These are phyloP conservation scores for Termitomyces sp. DNA, from an alignment of 768 basidiomycete genomes.

Conservation along the genomic window DNA sequence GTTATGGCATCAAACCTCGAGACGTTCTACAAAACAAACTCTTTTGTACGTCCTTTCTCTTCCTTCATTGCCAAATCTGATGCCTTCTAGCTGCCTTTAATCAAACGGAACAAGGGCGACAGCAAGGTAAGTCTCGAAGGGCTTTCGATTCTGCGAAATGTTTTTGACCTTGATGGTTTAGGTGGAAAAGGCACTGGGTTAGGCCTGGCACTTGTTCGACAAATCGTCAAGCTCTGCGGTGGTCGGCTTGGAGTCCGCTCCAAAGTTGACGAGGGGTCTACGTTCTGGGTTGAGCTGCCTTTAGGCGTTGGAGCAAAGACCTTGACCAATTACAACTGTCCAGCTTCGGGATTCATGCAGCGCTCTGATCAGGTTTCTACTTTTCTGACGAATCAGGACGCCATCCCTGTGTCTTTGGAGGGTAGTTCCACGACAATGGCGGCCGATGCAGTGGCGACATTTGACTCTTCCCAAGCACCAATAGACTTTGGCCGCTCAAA, in stretches of 20 bases:
- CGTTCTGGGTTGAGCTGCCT: slow-evolving; percentile 87
- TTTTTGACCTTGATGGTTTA: slow-evolving; percentile 20
- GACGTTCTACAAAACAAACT: slow-evolving; percentile 73
- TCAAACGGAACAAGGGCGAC: slow-evolving; percentile 74
- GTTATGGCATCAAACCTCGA: slow-evolving; percentile 43
- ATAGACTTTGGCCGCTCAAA: slow-evolving; percentile 30
- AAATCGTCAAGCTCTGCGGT: slow-evolving; percentile 74
- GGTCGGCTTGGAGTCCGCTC: slow-evolving; percentile 72
- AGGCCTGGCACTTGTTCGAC: slow-evolving; percentile 73
- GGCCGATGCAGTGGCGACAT: slow-evolving; percentile 24
- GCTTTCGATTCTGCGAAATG: not conserved
- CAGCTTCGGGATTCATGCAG: slow-evolving; percentile 18
- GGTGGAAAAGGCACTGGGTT: slow-evolving; percentile 72
- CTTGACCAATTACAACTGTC: slow-evolving; percentile 22
- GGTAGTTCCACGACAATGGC: slow-evolving; percentile 27
- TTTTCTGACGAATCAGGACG: slow-evolving; percentile 17
- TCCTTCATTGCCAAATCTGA: slow-evolving; percentile 1
- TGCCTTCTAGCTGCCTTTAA: slow-evolving; percentile 60
- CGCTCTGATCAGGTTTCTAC: slow-evolving; percentile 17
- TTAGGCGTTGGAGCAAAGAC: slow-evolving; percentile 70
- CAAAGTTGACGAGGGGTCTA: slow-evolving; percentile 68
- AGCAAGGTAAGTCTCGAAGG: slow-evolving; percentile 45
- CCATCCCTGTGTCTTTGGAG: slow-evolving; percentile 19
- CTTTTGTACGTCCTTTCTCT: slow-evolving; percentile 50
- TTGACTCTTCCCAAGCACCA: slow-evolving; percentile 26